These are phyloP conservation scores for Penicillium brevicompactum DNA, from an alignment of 2,329 filamentous ascomycete genomes.

Conservation along the genomic window DNA sequence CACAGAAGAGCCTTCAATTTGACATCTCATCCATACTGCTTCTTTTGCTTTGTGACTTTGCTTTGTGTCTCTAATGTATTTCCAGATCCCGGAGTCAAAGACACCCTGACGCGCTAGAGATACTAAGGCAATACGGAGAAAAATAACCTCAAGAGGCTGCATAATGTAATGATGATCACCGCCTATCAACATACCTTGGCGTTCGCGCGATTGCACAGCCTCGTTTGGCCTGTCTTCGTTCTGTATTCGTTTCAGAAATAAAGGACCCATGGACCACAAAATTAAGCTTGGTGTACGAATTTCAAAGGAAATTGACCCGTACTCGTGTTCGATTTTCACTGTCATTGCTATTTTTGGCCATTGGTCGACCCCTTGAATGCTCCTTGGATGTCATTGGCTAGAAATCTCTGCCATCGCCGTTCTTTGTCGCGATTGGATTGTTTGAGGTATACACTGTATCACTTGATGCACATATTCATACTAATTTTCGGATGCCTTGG, in stretches of 20 bases:
- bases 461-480: background rate
- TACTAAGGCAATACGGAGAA: background rate
- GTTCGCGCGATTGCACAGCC: slow-evolving; percentile 19
- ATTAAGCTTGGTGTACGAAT: slow-evolving; percentile 1
- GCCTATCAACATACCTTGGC: slow-evolving; percentile 6
- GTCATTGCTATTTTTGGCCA: slow-evolving; percentile 5
- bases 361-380: background rate
- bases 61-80: background rate
- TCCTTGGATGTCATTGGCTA: slow-evolving; percentile 3
- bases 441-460: background rate
- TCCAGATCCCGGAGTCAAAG: background rate
- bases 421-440: slow-evolving; percentile 1
- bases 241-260: slow-evolving; percentile 9
- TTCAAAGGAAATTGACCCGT: background rate
- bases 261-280: background rate
- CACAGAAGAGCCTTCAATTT: background rate
- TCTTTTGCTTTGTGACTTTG: background rate
- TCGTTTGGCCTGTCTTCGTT: background rate
- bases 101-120: background rate
- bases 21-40: background rate
- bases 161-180: slow-evolving; percentile 10
- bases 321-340: background rate
- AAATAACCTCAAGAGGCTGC: background rate
- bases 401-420: slow-evolving; percentile 9
- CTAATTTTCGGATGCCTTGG: background rate